phyloP scores from a whole-genome alignment of 805 yeast genomes.

The Suhomyces faveliae region DNA sequence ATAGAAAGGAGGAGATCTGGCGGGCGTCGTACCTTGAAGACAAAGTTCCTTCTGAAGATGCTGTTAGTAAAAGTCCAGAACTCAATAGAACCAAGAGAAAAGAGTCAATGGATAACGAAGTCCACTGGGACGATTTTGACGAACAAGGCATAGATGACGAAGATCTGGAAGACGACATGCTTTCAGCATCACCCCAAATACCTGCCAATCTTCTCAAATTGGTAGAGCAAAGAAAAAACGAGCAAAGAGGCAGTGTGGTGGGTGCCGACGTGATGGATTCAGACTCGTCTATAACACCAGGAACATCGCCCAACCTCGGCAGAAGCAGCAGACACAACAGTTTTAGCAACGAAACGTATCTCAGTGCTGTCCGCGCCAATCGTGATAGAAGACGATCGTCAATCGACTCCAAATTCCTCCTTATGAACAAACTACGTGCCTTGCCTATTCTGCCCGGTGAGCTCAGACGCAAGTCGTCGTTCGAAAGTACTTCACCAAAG shows the following conservation, averaged over 20 bases:
- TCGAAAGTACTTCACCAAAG: conserved; percentile 8
- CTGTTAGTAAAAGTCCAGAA: neutral
- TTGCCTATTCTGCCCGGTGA: conserved; percentile 10
- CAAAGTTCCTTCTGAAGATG: neutral
- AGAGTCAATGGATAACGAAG: conserved; percentile 16
- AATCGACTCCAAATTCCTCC: conserved; percentile 29
- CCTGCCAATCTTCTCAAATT: conserved; percentile 57
- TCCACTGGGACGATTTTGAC: conserved; percentile 22
- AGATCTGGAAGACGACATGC: conserved; percentile 42
- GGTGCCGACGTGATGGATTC: conserved; percentile 13
- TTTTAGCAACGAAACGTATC: conserved; percentile 13
- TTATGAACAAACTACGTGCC: conserved; percentile 15
- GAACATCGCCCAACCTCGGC: conserved; percentile 28
- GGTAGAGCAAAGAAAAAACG: conserved; percentile 50
- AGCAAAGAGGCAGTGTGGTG: conserved; percentile 13
- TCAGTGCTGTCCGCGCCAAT: conserved; percentile 17
- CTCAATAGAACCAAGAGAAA: conserved; percentile 1
- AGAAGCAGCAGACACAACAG: conserved; percentile 16
- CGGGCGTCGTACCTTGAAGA: neutral
- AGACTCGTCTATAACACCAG: conserved; percentile 24
- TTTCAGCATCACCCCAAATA: conserved; percentile 68
- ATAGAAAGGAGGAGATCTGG: neutral
- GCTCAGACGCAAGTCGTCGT: conserved; percentile 8
- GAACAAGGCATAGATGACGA: conserved; percentile 35
- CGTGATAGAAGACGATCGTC: conserved; percentile 32